These are phyloP conservation scores for Talaromyces sp. DNA, from an alignment of 2,329 filamentous ascomycete species.

Conservation along the genomic window DNA sequence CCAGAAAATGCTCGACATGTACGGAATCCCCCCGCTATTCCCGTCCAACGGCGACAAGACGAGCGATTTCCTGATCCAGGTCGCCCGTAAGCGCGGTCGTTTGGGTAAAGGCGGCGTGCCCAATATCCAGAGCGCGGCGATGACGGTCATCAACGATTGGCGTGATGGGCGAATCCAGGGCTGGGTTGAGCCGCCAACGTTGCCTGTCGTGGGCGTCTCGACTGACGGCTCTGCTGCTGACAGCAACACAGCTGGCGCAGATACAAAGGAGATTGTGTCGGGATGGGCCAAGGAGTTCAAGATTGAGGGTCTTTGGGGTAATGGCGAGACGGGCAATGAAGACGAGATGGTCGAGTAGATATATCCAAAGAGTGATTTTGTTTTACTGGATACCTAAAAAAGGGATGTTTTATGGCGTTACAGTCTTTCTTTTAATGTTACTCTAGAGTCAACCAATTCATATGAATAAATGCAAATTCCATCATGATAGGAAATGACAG, in stretches of 20 bases:
- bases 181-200: constrained; percentile 73
- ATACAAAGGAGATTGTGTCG: constrained; percentile 79
- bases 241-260: constrained; percentile 39
- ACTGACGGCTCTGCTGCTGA: constrained; percentile 25
- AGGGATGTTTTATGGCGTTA: constrained; percentile 14
- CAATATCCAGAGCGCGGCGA: constrained; percentile 80
- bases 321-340: constrained; percentile 44
- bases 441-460: not conserved
- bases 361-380: not conserved
- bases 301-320: constrained; percentile 85
- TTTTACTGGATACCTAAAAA: constrained; percentile 27
- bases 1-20: constrained; percentile 73
- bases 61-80: constrained; percentile 89
- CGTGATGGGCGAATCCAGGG: constrained; percentile 91
- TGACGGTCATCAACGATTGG: constrained; percentile 95
- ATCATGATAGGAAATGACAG: not conserved
- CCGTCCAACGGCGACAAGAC: constrained; percentile 63
- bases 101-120: constrained; percentile 85
- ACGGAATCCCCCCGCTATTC: constrained; percentile 77
- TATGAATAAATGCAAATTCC: not conserved
- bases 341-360: constrained; percentile 35
- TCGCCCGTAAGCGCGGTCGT: constrained; percentile 85
- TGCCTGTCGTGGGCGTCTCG: constrained; percentile 56
- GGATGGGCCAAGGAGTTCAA: constrained; percentile 95
- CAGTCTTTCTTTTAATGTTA: not conserved